phyloP scores from a whole-genome alignment of 139 green algal genomes.

The Haematococcus lacustris region DNA sequence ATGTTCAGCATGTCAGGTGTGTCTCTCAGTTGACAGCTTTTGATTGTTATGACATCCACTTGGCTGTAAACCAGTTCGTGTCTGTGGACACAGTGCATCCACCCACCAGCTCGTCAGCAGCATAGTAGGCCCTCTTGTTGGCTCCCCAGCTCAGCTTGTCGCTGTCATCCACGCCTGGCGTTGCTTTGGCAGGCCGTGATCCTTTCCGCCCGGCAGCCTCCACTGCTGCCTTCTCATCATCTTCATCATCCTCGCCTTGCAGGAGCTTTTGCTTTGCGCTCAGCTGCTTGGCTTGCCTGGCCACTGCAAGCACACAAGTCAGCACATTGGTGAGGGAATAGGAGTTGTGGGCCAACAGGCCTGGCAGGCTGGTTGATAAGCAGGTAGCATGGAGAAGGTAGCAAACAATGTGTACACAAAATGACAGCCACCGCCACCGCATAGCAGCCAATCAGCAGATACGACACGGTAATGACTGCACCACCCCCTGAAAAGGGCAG shows the following conservation, averaged over 20 bases:
- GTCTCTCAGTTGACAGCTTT: background rate
- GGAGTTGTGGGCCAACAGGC: background rate
- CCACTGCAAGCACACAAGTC: constrained; percentile 38
- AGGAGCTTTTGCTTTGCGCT: constrained; percentile 57
- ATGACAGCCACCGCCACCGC: background rate
- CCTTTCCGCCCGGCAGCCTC: background rate
- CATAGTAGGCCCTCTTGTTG: constrained; percentile 74
- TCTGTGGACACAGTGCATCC: background rate
- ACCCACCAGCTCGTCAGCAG: constrained; percentile 31
- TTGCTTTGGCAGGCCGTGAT: constrained; percentile 13
- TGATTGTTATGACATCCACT: background rate
- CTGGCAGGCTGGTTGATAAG: background rate
- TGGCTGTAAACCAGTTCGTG: background rate
- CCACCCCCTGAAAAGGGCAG: too few relatives aligned
- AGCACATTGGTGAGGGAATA: too few relatives aligned
- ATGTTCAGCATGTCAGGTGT: too few relatives aligned
- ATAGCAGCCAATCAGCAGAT: background rate
- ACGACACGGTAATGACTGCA: background rate
- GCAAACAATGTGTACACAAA: background rate
- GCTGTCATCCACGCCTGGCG: constrained; percentile 16
- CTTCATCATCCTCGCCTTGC: constrained; percentile 38
- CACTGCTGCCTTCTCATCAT: constrained; percentile 34
- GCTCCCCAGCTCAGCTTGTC: constrained; percentile 44
- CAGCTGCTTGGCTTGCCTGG: constrained; percentile 53
- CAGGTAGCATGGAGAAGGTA: background rate